Evolutionary conservation across 768 basidiomycete species (phyloP), one percentile per base, ranked within the genome.

Genomic region (Trametes punicea): DNA sequence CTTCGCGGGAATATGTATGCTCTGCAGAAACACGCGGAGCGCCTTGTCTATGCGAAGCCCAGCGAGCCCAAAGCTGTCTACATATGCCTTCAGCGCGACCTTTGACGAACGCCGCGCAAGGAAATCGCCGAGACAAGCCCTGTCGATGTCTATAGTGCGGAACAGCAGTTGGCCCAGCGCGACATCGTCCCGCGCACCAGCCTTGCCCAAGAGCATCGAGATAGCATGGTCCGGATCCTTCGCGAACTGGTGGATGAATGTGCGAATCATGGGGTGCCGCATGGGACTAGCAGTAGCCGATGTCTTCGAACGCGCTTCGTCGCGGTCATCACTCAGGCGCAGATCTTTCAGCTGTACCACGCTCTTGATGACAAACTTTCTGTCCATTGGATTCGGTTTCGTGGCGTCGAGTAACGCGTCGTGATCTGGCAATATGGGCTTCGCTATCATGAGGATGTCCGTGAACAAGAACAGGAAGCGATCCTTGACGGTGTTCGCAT

Each of bases 401-500:
- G 79, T 72, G 15, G 74, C 68, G 64, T 87, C 87, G 44, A 83
- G 71, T 30, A 84, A 75, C 31, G 75, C 73, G 60, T 90, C 87
- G 46, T 82, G 79, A 40, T 88, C 85, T 33, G 82, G 80, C 51
- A 84, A 75, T 56, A 94, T 77, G 11, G 94, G 94, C 70, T 98
- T 98, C 36, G 95, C 88, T 62, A 98, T 83, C 70, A 98, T 81
- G 51, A 98, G 82, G 50, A 98, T 81, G 69, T 99, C 97, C 70
- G 77, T 93, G 80, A 99, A 99, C n/a, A 98, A 80, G 76, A 98
- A 95, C 9, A 98, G 81, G 74, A 93, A 92, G 10, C 97, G 86
- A 66, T 98, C 94, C 71, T 98, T 98, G 70, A 94, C 89, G 0
- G 90, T 94, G 70, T 96, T 88, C 38, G 85, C 79, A 71, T 97